phyloP scores from a whole-genome alignment of 2,329 filamentous ascomycete species.

The Colletotrichum cuscutae region DNA sequence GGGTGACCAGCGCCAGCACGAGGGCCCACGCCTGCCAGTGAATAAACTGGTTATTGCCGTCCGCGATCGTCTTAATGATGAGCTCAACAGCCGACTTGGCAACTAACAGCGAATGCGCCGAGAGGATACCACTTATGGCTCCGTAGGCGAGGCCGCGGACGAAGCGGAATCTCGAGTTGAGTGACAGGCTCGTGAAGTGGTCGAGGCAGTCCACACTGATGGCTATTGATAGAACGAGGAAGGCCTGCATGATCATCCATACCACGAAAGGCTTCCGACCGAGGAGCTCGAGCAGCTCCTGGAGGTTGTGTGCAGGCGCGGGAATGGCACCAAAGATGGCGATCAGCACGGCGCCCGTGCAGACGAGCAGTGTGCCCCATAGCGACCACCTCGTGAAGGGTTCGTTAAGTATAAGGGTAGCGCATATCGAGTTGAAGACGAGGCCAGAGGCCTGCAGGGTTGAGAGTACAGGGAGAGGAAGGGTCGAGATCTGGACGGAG shows the following conservation, averaged over 20 bases:
- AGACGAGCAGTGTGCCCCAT: constrained; percentile 88
- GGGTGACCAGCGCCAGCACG: constrained; percentile 79
- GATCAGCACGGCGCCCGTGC: constrained; percentile 88
- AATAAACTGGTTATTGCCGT: constrained; percentile 91
- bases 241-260: constrained; percentile 86
- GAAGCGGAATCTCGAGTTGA: constrained; percentile 76
- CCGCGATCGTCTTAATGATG: constrained; percentile 84
- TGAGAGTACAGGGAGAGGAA: constrained; percentile 92
- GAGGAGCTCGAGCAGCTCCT: constrained; percentile 82
- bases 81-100: constrained; percentile 98
- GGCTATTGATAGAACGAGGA: constrained; percentile 78
- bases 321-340: constrained; percentile 94
- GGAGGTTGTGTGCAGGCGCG: constrained; percentile 88
- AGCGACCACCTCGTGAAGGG: constrained; percentile 96
- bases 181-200: constrained; percentile 62
- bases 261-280: constrained; percentile 79
- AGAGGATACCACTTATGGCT: constrained; percentile 89
- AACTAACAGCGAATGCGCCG: constrained; percentile 90
- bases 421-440: constrained; percentile 98
- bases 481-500: constrained; percentile 95
- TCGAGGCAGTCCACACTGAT: constrained; percentile 68
- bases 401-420: constrained; percentile 90
- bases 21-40: constrained; percentile 96
- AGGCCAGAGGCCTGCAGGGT: constrained; percentile 95
- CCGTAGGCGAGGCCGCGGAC: constrained; percentile 88